phyloP scores from a whole-genome alignment of 345 rosid genomes.

The Lepidium didymum region DNA sequence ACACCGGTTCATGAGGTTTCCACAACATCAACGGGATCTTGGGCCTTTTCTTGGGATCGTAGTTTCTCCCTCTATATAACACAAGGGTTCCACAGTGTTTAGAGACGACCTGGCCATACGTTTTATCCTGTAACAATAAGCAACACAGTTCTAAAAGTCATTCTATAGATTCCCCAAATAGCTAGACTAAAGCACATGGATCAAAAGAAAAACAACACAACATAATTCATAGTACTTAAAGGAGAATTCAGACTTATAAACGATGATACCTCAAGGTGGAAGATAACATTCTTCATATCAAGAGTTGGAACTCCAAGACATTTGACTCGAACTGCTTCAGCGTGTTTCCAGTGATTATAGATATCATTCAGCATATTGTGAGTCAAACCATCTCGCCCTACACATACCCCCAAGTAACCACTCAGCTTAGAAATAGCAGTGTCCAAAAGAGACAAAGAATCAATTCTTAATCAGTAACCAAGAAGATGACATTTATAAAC shows the following conservation, averaged over 20 bases:
- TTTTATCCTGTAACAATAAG: constrained; percentile 25
- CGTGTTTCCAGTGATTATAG: constrained; percentile 70
- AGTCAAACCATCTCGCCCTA: constrained; percentile 95
- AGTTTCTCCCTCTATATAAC: constrained; percentile 79
- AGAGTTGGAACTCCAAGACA: constrained; percentile 88
- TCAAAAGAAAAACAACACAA: neutral
- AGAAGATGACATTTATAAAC: neutral
- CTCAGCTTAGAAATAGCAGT: neutral
- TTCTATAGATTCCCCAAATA: neutral
- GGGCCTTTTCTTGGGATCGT: constrained; percentile 68
- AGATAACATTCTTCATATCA: constrained; percentile 77
- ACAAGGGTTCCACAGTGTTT: constrained; percentile 72
- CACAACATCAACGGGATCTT: constrained; percentile 81
- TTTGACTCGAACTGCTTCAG: constrained; percentile 78
- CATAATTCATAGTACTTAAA: neutral
- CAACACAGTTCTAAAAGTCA: neutral
- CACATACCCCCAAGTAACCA: neutral
- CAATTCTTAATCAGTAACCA: neutral
- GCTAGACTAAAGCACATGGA: neutral
- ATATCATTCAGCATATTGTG: constrained; percentile 93
- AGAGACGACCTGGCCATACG: constrained; percentile 62
- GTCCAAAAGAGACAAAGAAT: neutral
- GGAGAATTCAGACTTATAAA: neutral
- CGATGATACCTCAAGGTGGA: constrained; percentile 70
- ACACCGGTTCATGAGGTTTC: constrained; percentile 90